A percentile compares a stretch with the other conserved stretches of the same genome.
These are phyloP conservation scores for Tuctoria greenei DNA, from an alignment of 176 grass and related monocot genomes.

Conservation along the genomic window DNA sequence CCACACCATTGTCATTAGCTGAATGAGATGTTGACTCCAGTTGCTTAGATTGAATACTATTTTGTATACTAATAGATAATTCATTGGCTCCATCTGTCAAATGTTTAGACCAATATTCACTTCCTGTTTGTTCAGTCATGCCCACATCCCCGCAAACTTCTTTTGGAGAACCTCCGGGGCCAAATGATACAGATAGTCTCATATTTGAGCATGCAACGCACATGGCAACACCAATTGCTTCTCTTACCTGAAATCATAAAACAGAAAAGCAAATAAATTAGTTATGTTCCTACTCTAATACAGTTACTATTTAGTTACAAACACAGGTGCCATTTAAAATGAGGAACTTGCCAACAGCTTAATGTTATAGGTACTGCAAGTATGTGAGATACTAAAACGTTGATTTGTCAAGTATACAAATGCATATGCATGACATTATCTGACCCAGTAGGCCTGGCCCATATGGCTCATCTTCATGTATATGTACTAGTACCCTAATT, in stretches of 20 bases:
- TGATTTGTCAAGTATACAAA: background rate
- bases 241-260: conserved; percentile 67
- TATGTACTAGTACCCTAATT: too few relatives aligned
- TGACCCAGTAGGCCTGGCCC: too few relatives aligned
- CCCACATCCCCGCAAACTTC: conserved; percentile 37
- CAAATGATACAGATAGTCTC: conserved; percentile 51
- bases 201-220: conserved; percentile 85
- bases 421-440: too few relatives aligned
- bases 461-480: too few relatives aligned
- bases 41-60: conserved; percentile 60
- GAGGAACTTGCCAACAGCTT: background rate
- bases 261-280: conserved; percentile 7
- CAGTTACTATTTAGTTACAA: conserved; percentile 14
- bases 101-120: conserved; percentile 65
- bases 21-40: conserved; percentile 44
- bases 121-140: conserved; percentile 52
- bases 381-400: background rate
- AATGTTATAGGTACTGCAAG: background rate
- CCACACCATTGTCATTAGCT: conserved; percentile 45
- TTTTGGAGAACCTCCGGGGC: conserved; percentile 22
- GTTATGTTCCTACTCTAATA: background rate
- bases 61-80: conserved; percentile 79
- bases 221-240: conserved; percentile 86
- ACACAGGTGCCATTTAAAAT: background rate
- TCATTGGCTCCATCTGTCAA: conserved; percentile 70